Conservation (phyloP, 352 stramenopile species). For the Pythium rishiriense region DNA sequence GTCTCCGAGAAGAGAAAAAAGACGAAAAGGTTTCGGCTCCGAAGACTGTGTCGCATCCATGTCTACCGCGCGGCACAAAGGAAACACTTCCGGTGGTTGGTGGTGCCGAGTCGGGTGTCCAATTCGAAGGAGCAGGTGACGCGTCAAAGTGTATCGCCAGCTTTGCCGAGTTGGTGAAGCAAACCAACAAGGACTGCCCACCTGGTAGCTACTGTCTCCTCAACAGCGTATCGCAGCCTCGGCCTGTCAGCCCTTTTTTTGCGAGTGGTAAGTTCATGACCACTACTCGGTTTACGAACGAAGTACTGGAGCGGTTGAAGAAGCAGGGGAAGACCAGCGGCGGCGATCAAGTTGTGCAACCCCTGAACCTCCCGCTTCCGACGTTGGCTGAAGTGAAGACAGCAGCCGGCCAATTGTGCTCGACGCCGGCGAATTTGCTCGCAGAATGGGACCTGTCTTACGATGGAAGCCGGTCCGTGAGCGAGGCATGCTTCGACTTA, state of each 20-base stretch:
- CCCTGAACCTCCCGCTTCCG: constrained; percentile 49
- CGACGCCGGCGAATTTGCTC: constrained; percentile 4
- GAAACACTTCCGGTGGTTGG: constrained; percentile 24
- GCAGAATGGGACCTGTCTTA: constrained; percentile 18
- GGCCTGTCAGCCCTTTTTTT: constrained; percentile 47
- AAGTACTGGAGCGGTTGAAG: constrained; percentile 34
- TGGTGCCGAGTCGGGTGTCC: constrained; percentile 9
- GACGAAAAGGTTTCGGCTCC: constrained; percentile 4
- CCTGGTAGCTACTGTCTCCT: constrained; percentile 53
- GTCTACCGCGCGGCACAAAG: constrained; percentile 33
- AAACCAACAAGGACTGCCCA: constrained; percentile 56
- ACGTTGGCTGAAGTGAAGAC: constrained; percentile 36
- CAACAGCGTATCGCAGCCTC: constrained; percentile 44
- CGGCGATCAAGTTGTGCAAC: constrained; percentile 1
- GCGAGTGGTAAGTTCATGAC: constrained; percentile 40
- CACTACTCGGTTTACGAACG: constrained; percentile 28
- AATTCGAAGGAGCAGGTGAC: constrained; percentile 40
- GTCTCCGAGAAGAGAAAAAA: constrained; percentile 8
- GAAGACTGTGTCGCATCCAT: constrained; percentile 43
- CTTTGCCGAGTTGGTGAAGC: constrained; percentile 44
- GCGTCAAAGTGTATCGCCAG: constrained; percentile 45
- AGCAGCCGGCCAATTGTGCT: constrained; percentile 45
- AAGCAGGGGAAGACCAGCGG: constrained; percentile 9
- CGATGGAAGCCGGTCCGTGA: constrained; percentile 24
- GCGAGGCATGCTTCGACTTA: constrained; percentile 53